Evolutionary conservation across 2,329 filamentous ascomycete genomes (phyloP).

Genomic region (Waltergamsia citrina): DNA sequence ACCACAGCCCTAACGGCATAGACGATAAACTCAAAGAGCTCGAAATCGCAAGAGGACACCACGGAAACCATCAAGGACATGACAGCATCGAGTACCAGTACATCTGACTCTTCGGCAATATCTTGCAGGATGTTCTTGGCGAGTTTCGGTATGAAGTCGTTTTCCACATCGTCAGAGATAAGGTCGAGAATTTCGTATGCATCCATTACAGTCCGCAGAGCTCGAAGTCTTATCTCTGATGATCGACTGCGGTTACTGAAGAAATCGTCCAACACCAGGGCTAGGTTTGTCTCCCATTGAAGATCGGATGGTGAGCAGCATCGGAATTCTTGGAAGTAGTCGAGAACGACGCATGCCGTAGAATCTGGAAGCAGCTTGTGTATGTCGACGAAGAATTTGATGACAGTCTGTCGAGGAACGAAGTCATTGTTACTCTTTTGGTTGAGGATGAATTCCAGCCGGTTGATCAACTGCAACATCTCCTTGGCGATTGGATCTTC

Average conservation of each 20-base stretch:
- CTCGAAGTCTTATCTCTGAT: constrained; percentile 50
- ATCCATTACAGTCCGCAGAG: constrained; percentile 50
- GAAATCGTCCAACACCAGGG: constrained; percentile 51
- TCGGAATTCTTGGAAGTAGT: constrained; percentile 59
- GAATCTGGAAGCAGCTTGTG: constrained; percentile 55
- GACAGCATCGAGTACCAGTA: constrained; percentile 53
- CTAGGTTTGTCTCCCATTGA: constrained; percentile 57
- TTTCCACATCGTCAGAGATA: constrained; percentile 48
- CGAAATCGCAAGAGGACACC: constrained; percentile 46
- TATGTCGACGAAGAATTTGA: constrained; percentile 56
- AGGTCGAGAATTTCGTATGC: constrained; percentile 50
- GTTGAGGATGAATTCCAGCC: constrained; percentile 37
- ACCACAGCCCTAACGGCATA: constrained; percentile 42
- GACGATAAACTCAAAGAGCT: constrained; percentile 50
- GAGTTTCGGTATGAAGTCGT: constrained; percentile 46
- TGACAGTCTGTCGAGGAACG: constrained; percentile 55
- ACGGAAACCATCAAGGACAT: constrained; percentile 57
- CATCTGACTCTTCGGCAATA: constrained; percentile 54
- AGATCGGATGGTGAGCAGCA: constrained; percentile 64
- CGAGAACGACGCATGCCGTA: constrained; percentile 53
- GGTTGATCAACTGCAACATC: constrained; percentile 31
- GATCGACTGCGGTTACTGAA: constrained; percentile 53
- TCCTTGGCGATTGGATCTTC: constrained; percentile 31
- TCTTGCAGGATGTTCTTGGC: constrained; percentile 52
- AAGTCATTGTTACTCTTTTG: constrained; percentile 39